Conservation (phyloP, 2,329 filamentous ascomycete genomes). For the Alternaria sp. region DNA sequence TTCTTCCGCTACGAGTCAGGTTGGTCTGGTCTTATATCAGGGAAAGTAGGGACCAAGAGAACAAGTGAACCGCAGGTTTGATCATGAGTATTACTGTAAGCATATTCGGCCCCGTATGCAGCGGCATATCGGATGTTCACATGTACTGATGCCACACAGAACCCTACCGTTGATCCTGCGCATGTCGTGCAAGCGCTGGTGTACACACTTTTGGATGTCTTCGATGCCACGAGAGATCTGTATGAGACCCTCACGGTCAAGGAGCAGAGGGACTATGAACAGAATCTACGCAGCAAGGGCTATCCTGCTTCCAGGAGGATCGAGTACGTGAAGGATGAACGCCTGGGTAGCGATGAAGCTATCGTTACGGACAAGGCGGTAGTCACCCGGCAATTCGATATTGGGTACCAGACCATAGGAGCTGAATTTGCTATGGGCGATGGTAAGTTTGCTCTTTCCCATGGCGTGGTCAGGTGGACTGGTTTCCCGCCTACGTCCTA, state of each 20-base stretch:
- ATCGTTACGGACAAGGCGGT: conserved; percentile 47
- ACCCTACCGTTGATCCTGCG: conserved; percentile 34
- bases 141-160: conserved; percentile 32
- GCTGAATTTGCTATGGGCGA: conserved; percentile 45
- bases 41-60: conserved; percentile 20
- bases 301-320: conserved; percentile 40
- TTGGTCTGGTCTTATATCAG: conserved; percentile 21
- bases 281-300: conserved; percentile 39
- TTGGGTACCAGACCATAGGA: conserved; percentile 42
- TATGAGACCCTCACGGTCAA: conserved; percentile 44
- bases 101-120: conserved; percentile 8
- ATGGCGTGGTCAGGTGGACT: neutral
- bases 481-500: neutral
- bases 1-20: conserved; percentile 27
- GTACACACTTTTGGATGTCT: conserved; percentile 45
- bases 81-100: conserved; percentile 42
- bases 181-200: conserved; percentile 46
- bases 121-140: neutral
- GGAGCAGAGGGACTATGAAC: conserved; percentile 47
- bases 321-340: conserved; percentile 41
- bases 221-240: conserved; percentile 48
- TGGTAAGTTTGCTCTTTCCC: conserved; percentile 31
- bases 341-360: conserved; percentile 36
- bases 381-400: conserved; percentile 42
- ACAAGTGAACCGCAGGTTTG: conserved; percentile 10